These are phyloP conservation scores for Cutaneotrichosporon spelunceum DNA, from an alignment of 1,284 basidiomycete species.

Conservation along the genomic window DNA sequence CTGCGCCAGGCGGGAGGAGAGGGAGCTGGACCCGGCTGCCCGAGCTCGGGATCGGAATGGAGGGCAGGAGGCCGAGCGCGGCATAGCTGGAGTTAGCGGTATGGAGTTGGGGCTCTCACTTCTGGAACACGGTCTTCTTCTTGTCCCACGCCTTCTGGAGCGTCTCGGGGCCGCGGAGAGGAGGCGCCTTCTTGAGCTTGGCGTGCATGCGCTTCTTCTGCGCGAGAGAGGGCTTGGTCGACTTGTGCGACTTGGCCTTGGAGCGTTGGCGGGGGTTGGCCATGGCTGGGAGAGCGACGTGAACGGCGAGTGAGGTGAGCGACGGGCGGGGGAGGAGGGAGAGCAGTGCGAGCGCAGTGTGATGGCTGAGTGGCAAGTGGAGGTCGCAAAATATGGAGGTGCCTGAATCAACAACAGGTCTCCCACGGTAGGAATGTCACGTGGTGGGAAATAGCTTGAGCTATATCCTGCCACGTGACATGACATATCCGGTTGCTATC, in stretches of 20 bases:
- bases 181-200: slow-evolving; percentile 63
- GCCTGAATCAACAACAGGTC: neutral
- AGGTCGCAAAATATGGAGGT: slow-evolving; percentile 5
- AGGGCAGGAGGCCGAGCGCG: slow-evolving; percentile 49
- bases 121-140: slow-evolving; percentile 85
- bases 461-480: too few species aligned
- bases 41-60: slow-evolving; percentile 41
- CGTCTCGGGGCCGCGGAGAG: slow-evolving; percentile 75
- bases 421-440: neutral
- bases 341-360: neutral
- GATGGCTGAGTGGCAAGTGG: slow-evolving; percentile 4
- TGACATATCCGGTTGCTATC: too few species aligned
- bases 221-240: slow-evolving; percentile 35
- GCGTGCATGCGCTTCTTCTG: slow-evolving; percentile 43
- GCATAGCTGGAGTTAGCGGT: slow-evolving; percentile 44
- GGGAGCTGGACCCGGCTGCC: slow-evolving; percentile 44
- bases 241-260: slow-evolving; percentile 43
- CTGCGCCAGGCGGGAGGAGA: slow-evolving; percentile 56
- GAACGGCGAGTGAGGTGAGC: too few species aligned
- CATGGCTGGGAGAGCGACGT: slow-evolving; percentile 58
- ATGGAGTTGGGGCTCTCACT: slow-evolving; percentile 58
- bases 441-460: neutral
- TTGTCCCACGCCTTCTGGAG: slow-evolving; percentile 86
- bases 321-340: neutral
- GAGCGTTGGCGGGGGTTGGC: slow-evolving; percentile 80